Conservation (phyloP, 805 yeast species). For the Wickerhamiella hasegawae region DNA sequence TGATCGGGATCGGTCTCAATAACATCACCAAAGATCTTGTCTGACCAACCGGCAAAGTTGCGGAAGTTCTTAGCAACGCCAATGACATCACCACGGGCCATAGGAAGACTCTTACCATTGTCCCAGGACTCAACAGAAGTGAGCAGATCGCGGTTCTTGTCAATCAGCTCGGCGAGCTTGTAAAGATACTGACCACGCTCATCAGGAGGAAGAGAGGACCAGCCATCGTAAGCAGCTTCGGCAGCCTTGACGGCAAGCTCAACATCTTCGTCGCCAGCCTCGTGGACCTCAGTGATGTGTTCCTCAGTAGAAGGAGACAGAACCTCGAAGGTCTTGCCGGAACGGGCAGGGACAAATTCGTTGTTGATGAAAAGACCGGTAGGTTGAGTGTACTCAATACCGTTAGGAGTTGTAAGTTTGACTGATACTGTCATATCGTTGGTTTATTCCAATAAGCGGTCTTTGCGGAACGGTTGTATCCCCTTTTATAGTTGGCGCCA, state of each 20-base stretch:
- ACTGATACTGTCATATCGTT: too few relatives aligned
- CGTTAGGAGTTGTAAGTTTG: conserved; percentile 23
- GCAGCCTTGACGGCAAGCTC: conserved; percentile 82
- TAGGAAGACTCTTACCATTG: conserved; percentile 64
- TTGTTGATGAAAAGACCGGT: conserved; percentile 71
- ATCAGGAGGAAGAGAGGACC: conserved; percentile 63
- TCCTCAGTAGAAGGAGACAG: conserved; percentile 64
- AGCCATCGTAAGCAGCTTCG: conserved; percentile 49
- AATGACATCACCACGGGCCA: conserved; percentile 62
- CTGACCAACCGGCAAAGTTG: conserved; percentile 85
- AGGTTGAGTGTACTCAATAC: conserved; percentile 59
- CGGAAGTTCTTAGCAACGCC: conserved; percentile 55
- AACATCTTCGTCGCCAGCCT: conserved; percentile 64
- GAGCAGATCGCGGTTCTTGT: conserved; percentile 50
- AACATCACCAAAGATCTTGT: conserved; percentile 62
- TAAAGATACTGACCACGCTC: conserved; percentile 45
- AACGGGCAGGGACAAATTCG: conserved; percentile 35
- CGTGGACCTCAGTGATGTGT: conserved; percentile 49
- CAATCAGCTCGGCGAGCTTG: conserved; percentile 67
- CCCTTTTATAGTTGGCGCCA: too few relatives aligned
- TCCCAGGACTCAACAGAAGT: conserved; percentile 76
- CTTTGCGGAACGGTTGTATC: too few relatives aligned
- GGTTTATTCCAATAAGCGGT: too few relatives aligned
- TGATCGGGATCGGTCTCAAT: conserved; percentile 61
- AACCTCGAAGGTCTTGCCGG: conserved; percentile 44